These are phyloP conservation scores for Ophiostoma sp. DNA, from an alignment of 2,329 filamentous ascomycete genomes.

Conservation along the genomic window DNA sequence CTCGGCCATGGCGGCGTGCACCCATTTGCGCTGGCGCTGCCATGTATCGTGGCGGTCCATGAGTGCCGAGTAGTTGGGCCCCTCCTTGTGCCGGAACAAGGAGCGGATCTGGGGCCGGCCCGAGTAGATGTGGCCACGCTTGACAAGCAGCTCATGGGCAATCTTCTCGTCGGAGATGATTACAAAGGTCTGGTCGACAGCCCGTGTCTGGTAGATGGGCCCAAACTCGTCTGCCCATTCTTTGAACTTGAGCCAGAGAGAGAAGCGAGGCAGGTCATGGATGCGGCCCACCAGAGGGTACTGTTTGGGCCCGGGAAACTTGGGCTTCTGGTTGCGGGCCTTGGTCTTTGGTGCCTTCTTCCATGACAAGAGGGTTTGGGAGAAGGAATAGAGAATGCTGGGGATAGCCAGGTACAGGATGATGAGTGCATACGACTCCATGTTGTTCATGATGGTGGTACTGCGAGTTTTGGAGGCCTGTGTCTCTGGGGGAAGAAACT, in stretches of 20 bases:
- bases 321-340: constrained; percentile 21
- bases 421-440: not conserved
- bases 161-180: constrained; percentile 46
- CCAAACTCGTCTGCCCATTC: constrained; percentile 43
- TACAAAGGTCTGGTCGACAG: constrained; percentile 39
- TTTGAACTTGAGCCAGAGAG: constrained; percentile 48
- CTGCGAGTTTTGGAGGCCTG: not conserved
- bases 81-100: constrained; percentile 46
- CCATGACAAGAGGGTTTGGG: not conserved
- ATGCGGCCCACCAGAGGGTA: constrained; percentile 46
- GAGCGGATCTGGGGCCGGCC: constrained; percentile 48
- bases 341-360: not conserved
- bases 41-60: constrained; percentile 48
- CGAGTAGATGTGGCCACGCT: constrained; percentile 47
- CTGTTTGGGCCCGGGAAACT: constrained; percentile 44
- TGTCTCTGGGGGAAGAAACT: not conserved
- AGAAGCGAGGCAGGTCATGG: constrained; percentile 44
- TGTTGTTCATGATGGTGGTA: not conserved
- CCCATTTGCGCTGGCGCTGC: constrained; percentile 48
- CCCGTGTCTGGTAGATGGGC: constrained; percentile 42
- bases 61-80: constrained; percentile 45
- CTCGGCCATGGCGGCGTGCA: constrained; percentile 43
- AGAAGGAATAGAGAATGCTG: not conserved
- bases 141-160: constrained; percentile 45
- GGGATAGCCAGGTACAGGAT: not conserved